Evolutionary conservation across 2,329 filamentous ascomycete genomes (phyloP), one percentile per base, ranked within the genome.

Genomic region (Fusarium penzigii): DNA sequence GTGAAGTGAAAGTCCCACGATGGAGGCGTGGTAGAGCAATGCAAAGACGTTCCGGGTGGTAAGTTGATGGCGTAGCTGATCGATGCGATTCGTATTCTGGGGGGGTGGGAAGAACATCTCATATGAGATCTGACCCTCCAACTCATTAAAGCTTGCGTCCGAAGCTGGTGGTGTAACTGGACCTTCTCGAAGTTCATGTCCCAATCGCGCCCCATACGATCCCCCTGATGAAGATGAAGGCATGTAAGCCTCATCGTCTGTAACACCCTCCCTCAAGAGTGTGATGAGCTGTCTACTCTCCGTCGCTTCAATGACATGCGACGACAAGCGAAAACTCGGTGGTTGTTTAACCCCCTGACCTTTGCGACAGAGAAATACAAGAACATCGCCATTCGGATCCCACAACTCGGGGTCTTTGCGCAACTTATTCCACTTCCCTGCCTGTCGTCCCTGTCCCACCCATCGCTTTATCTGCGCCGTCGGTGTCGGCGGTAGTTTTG

Each of bases 21-120:
- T 74, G 0, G 86, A 85, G 17, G 82, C 81, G 46, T 83, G 78
- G 61, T 83, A 85, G 2, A 89, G 68, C 34, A 89, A 70, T 0
- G 86, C 86, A 59, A 90, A 84, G 42, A 89, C 80, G 61, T 89
- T 90, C 17, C 87, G 80, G 1, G 86, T 86, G 0, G 86, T 85
- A 43, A 89, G 77, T 58, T 86, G 83, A 56, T 87, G 77, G 1
- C 83, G 75, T 2, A 79, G 74, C 48, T 78, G 78, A 40, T 78
- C 80, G 16, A 68, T 68, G 63, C 69, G 78, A 59, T 64, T 76
- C 39, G 80, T 61, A 38, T 79, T 75, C 2, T 75, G 58, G 0
- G 84, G 84, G 0, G 83, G 76, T 0, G 84, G 78, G 53, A 89
- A 86, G 70, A 81, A 84, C 67, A 89, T 80, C 62, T 86, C 79